These are phyloP conservation scores for Myxozyma neotropica DNA, from an alignment of 805 yeast species.

Conservation along the genomic window DNA sequence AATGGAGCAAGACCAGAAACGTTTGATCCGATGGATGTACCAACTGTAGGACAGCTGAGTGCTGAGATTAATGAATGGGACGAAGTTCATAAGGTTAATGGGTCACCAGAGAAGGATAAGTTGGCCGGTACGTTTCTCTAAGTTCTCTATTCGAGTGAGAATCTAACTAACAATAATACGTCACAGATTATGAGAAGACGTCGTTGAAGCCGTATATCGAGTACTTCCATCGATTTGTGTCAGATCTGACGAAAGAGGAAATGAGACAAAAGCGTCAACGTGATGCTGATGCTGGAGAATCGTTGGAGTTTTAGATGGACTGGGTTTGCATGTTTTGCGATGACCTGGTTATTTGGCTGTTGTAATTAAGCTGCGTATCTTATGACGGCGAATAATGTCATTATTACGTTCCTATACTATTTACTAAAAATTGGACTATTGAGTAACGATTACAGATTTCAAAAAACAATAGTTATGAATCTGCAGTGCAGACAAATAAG, in stretches of 20 bases:
- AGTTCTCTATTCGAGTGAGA: not conserved
- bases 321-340: not conserved
- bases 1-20: slow-evolving; percentile 45
- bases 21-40: slow-evolving; percentile 80
- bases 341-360: slow-evolving; percentile 20
- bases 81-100: not conserved
- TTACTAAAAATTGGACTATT: too few species aligned
- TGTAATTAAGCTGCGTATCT: too few species aligned
- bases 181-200: slow-evolving; percentile 61
- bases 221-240: slow-evolving; percentile 65
- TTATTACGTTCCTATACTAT: too few species aligned
- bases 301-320: slow-evolving; percentile 9
- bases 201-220: slow-evolving; percentile 71
- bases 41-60: slow-evolving; percentile 67
- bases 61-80: slow-evolving; percentile 56
- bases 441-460: too few species aligned
- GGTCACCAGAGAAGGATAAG: slow-evolving; percentile 11
- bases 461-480: too few species aligned
- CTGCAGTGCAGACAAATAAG: too few species aligned
- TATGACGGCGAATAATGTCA: too few species aligned
- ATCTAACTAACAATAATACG: slow-evolving; percentile 10
- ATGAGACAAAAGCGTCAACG: slow-evolving; percentile 45
- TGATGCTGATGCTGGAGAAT: slow-evolving; percentile 11
- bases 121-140: slow-evolving; percentile 6
- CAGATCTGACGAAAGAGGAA: slow-evolving; percentile 59